Base-by-base conservation (phyloP, 2,329 filamentous ascomycete species). In the Trichophyton benhamiae region DNA sequence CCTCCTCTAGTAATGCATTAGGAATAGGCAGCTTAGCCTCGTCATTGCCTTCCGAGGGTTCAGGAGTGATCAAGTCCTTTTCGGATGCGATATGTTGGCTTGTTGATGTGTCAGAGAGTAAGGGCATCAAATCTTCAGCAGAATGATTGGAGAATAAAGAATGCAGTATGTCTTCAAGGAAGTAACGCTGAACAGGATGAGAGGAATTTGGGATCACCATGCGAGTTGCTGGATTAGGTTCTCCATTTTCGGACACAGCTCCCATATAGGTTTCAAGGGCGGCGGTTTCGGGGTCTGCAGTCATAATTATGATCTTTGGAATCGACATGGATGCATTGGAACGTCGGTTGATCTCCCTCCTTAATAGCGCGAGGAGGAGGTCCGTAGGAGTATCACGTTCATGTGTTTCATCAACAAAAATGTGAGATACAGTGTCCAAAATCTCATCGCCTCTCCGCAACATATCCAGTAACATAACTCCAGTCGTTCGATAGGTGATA, bases 351-450 rank as follows among this genome's bases (percentile, higher is more conserved):
- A 79, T 69, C 13, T 70, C 70, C 49, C 73, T 73, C 65, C 77
- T 80, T 58, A 80, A 65, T 11, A 77, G 65, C 38, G 78, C 72
- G 66, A 81, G 71, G 27, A 79, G 68, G 63, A 79, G 75, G 61
- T 80, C 78, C 33, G 78, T 75, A 9, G 70, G 65, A 17, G 77
- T 68, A 66, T 76, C 74, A 60, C 77, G 72, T 63, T 79, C 78
- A 63, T 80, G 78, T 17, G 80, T 77, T 67, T 82, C 80, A 64
- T 82, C 79, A 61, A 82, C 75, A 46, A 82, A 66, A 17, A 82
- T 68, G 65, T 82, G 78, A 2, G 78, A 78, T 33, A 75, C 67
- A 1, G 68, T 69, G 58, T 76, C 72, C 30, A 81, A 64, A 17
- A 75, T 65, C 1, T 68, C 67, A 60, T 78, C 74, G 2, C 72